Evolutionary conservation across 2,329 filamentous ascomycete genomes (phyloP), one percentile per base, ranked within the genome.

Genomic region (Trichoderma sp.): DNA sequence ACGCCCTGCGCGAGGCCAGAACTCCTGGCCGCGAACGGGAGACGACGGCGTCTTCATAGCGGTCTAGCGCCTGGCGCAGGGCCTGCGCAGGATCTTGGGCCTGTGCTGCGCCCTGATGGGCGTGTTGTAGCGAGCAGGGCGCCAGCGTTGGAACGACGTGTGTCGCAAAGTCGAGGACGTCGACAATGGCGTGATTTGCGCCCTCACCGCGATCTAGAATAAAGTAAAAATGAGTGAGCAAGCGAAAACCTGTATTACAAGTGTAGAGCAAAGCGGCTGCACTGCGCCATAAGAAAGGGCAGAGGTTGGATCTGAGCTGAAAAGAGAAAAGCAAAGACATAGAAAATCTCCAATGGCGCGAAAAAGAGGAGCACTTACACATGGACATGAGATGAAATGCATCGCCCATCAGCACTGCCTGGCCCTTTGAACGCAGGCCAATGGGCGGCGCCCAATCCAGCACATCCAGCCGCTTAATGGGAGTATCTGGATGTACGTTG

Each of bases 381-480:
- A 88, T 88, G 0, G 84, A 83, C 86, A 88, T 88, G 0, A 84
- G 81, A 74, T 89, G 86, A 3, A 86, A 79, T 0, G 86, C 83
- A 74, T 89, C 86, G 0, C 86, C 86, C 68, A 86, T 79, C 1
- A 88, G 71, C 0, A 84, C 80, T 0, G 81, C 82, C 2, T 79
- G 78, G 0, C 83, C 83, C 7, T 75, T 76, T 0, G 78, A 77
- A 55, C 78, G 81, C 5, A 81, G 68, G 1, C 75, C 76, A 4
- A 71, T 73, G 1, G 78, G 76, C 1, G 83, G 83, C 1, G 81
- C 75, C 77, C 83, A 85, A 73, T 88, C 85, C 34, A 83, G 80
- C 5, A 86, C 74, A 11, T 80, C 78, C 5, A 87, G 79, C 2
- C 77, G 77, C 63, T 83, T 83, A 7, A 83, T 78, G 16, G 83